A percentile compares a stretch with the other conserved stretches of the same genome.
Conservation (phyloP, 2,329 filamentous ascomycete genomes). For the Phoma herbarum region DNA sequence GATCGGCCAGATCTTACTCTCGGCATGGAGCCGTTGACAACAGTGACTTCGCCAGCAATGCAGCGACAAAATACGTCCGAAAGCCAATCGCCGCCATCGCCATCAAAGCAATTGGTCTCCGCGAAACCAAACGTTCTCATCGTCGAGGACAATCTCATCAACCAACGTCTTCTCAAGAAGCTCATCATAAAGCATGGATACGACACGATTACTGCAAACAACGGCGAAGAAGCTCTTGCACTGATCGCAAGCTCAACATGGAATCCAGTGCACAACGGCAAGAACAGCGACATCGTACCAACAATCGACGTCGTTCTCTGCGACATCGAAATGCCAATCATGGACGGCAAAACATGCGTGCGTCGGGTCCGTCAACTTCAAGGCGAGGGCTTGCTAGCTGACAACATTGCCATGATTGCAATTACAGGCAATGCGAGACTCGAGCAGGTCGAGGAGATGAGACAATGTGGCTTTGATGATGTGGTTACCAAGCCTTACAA, state of each 20-base stretch:
- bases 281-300: neutral
- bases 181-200: constrained; percentile 39
- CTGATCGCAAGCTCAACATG: constrained; percentile 20
- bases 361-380: constrained; percentile 34
- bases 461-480: constrained; percentile 45
- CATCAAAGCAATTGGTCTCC: neutral
- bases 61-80: neutral
- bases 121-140: constrained; percentile 30
- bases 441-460: constrained; percentile 47
- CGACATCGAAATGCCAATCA: constrained; percentile 47
- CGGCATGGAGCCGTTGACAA: neutral
- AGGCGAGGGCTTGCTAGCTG: constrained; percentile 13
- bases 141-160: constrained; percentile 48
- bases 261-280: constrained; percentile 3
- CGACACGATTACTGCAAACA: constrained; percentile 35
- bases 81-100: neutral
- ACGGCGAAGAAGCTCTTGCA: constrained; percentile 40
- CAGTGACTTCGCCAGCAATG: constrained; percentile 12
- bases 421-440: constrained; percentile 43
- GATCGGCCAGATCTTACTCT: constrained; percentile 9
- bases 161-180: constrained; percentile 40
- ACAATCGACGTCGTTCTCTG: constrained; percentile 25
- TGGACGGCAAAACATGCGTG: constrained; percentile 33
- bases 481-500: constrained; percentile 60
- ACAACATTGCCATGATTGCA: constrained; percentile 35